A percentile compares a stretch with the other conserved stretches of the same genome.
Evolutionary conservation across 192 early-diverging fungal species (phyloP).

Genomic region (Backusella westeae): DNA sequence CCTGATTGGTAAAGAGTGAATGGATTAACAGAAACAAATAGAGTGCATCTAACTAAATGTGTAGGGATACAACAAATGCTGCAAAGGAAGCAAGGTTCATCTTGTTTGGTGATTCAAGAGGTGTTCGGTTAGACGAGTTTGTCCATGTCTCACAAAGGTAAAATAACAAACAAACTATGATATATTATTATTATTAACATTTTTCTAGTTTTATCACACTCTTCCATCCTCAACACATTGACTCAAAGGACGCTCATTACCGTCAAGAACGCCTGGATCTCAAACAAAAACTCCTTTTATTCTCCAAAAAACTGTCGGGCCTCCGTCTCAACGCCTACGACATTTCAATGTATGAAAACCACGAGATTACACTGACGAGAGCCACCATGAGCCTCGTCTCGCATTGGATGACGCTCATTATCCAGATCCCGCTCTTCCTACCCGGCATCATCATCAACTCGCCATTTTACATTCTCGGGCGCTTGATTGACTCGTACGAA

Average conservation of each 20-base stretch:
- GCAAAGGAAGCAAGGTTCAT: constrained; percentile 35
- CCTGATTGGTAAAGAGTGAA: constrained; percentile 39
- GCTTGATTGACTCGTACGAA: constrained; percentile 33
- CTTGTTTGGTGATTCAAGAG: constrained; percentile 38
- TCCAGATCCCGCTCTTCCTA: constrained; percentile 45
- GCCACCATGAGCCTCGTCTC: constrained; percentile 28
- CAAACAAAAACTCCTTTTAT: constrained; percentile 31
- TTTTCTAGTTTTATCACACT: constrained; percentile 22
- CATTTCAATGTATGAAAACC: constrained; percentile 39
- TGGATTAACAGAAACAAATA: too few relatives aligned
- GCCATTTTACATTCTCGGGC: constrained; percentile 41
- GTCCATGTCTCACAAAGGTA: constrained; percentile 48
- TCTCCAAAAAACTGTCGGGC: constrained; percentile 22
- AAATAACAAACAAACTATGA: neutral
- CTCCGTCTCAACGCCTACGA: constrained; percentile 34
- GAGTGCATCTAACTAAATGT: neutral
- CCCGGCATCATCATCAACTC: constrained; percentile 45
- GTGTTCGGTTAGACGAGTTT: constrained; percentile 38
- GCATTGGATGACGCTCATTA: constrained; percentile 17
- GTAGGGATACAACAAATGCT: constrained; percentile 41
- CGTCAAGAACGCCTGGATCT: constrained; percentile 16
- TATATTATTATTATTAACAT: neutral
- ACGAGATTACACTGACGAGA: constrained; percentile 27
- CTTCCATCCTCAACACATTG: constrained; percentile 19
- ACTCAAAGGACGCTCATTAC: neutral